Evolutionary conservation across 2,329 filamentous ascomycete genomes (phyloP).

Genomic region (Chrysoporthe cubensis): DNA sequence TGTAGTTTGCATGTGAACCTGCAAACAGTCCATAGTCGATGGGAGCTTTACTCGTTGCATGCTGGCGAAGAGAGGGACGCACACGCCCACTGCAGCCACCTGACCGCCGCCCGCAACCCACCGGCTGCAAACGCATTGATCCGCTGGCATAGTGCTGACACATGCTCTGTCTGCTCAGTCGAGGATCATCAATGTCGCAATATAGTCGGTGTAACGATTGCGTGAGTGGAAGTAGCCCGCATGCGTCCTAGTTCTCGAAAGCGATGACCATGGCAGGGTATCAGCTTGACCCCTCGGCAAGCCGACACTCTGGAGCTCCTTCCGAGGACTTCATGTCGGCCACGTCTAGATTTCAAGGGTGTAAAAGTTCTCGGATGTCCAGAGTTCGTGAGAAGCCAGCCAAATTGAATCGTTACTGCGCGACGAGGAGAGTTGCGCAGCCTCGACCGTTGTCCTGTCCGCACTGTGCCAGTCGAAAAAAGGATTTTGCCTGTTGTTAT

Average conservation of each 20-base stretch:
- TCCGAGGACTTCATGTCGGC: not conserved
- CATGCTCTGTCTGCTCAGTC: not conserved
- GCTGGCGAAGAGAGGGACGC: not conserved
- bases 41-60: not conserved
- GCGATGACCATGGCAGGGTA: not conserved
- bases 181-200: conserved; percentile 9
- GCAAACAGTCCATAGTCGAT: conserved; percentile 15
- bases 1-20: conserved; percentile 23
- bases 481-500: not conserved
- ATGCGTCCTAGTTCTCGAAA: not conserved
- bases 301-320: not conserved
- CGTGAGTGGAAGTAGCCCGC: not conserved
- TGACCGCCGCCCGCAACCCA: conserved; percentile 6
- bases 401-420: not conserved
- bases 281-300: not conserved
- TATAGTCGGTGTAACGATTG: conserved; percentile 19
- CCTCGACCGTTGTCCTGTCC: not conserved
- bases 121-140: not conserved
- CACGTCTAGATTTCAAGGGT: not conserved
- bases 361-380: not conserved
- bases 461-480: not conserved
- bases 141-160: conserved; percentile 17
- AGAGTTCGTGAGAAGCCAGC: not conserved
- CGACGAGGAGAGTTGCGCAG: not conserved
- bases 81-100: not conserved